These are phyloP conservation scores for Polyplosphaeria fusca DNA, from an alignment of 495 filamentous ascomycete genomes.

Conservation along the genomic window DNA sequence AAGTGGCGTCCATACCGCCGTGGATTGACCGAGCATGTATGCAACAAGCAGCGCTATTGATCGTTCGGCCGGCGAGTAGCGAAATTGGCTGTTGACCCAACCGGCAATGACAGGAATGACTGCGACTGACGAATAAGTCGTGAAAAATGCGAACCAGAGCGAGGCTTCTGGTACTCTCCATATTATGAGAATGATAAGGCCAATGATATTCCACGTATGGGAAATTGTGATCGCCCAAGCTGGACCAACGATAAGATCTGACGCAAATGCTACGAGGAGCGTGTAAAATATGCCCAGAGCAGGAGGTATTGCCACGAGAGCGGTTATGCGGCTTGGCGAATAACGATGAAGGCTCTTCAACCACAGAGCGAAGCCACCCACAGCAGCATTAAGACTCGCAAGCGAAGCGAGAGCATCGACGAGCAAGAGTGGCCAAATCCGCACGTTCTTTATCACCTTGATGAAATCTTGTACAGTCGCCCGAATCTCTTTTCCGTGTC, in stretches of 20 bases:
- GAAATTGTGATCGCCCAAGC: conserved; percentile 42
- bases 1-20: conserved; percentile 43
- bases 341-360: conserved; percentile 41
- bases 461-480: conserved; percentile 37
- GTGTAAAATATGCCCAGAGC: conserved; percentile 49
- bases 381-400: conserved; percentile 38
- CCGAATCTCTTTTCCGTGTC: conserved; percentile 38
- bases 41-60: conserved; percentile 37
- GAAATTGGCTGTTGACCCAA: conserved; percentile 39
- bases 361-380: conserved; percentile 45
- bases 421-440: conserved; percentile 43
- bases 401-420: conserved; percentile 54
- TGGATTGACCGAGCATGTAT: conserved; percentile 39
- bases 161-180: conserved; percentile 52
- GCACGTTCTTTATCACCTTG: conserved; percentile 35
- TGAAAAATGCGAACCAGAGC: conserved; percentile 51
- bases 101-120: conserved; percentile 41
- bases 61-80: conserved; percentile 36
- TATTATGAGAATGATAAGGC: conserved; percentile 37
- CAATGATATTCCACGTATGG: conserved; percentile 36
- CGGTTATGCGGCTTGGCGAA: conserved; percentile 34
- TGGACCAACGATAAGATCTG: conserved; percentile 45
- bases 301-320: conserved; percentile 39
- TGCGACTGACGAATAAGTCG: conserved; percentile 36
- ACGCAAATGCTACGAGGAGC: conserved; percentile 47